Percentiles rank a stretch among this genome's conserved stretches.
Conservation (phyloP, 495 filamentous ascomycete genomes). For the Penicillium canariense region DNA sequence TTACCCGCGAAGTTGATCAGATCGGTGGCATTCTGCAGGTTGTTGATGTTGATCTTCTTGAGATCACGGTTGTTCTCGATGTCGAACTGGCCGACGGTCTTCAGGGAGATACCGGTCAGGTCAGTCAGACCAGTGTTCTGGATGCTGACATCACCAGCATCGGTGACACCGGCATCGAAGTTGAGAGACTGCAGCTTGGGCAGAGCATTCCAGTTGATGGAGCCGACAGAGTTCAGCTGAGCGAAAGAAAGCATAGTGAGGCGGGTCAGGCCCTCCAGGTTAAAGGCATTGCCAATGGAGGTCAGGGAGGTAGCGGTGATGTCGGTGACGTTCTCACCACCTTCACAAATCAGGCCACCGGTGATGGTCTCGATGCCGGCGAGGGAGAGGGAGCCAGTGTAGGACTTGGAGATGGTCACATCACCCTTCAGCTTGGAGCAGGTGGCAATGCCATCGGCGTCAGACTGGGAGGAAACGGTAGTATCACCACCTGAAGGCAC, state of each 20-base stretch:
- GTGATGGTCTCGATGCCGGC: conserved; percentile 55
- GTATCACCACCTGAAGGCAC: conserved; percentile 29
- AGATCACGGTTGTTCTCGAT: conserved; percentile 81
- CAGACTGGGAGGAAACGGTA: conserved; percentile 65
- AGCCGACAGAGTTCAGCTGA: conserved; percentile 57
- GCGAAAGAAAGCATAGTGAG: conserved; percentile 64
- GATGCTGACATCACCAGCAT: conserved; percentile 66
- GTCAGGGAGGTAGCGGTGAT: conserved; percentile 51
- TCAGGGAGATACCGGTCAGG: conserved; percentile 76
- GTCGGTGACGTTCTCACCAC: conserved; percentile 56
- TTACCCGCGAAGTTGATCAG: conserved; percentile 60
- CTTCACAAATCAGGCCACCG: conserved; percentile 62
- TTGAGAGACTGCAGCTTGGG: conserved; percentile 63
- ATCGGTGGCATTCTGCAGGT: conserved; percentile 64
- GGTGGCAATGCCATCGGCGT: conserved; percentile 62
- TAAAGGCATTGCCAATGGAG: conserved; percentile 61
- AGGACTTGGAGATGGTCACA: conserved; percentile 59
- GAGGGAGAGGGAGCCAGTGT: conserved; percentile 48
- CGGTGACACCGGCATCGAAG: conserved; percentile 61
- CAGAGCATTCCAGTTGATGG: conserved; percentile 71
- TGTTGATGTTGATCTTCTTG: conserved; percentile 63
- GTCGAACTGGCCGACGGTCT: conserved; percentile 58
- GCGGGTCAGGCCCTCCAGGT: conserved; percentile 60
- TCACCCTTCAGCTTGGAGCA: conserved; percentile 71
- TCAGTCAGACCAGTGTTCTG: conserved; percentile 75